Base-by-base conservation (phyloP, 495 filamentous ascomycete genomes). In the Neurospora sp. region DNA sequence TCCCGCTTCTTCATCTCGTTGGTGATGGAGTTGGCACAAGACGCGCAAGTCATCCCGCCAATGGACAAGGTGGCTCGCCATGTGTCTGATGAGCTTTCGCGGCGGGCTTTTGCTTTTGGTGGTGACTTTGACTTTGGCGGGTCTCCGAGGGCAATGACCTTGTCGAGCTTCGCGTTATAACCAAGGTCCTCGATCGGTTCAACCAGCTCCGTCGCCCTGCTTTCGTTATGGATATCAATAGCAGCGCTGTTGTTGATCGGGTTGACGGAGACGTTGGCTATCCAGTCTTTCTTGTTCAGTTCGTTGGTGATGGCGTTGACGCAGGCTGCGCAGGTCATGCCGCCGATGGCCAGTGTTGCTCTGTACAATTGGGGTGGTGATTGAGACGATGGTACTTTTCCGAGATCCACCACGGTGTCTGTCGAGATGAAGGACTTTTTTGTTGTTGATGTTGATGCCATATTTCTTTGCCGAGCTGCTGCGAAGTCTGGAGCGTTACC, bases 241-340 rank as follows among this genome's bases (percentile, higher is more conserved):
- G 83, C 87, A 5, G 88, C 92, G 73, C 89, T 95, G 83, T 94
- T 89, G 4, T 87, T 85, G 75, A 96, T 82, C 0, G 94, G 81
- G 77, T 91, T 92, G 68, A 97, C 86, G 8, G 86, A 84, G 18
- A 89, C 88, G 35, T 87, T 82, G 40, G 84, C 84, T 20, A 96
- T 82, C 81, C 89, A 95, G 20, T 87, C 76, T 20, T 88, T 82
- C 70, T 88, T 85, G 69, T 89, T 81, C n/a, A 97, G 77, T 2
- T 87, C 89, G 44, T 88, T 82, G 37, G 87, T 92, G 75, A 97
- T 87, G 66, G 83, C 84, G 46, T 87, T 88, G n/a, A 88, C 87
- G 77, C 94, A 97, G 4, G 91, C 85, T 16, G 88, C 88, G 79
- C 94, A 97, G 7, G 91, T 96, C 92, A 97, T 96, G 40, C 93